Percentiles rank a stretch among this genome's conserved stretches.
Conservation (phyloP, 345 rosid genomes). For the Lagerstroemia speciosa region DNA sequence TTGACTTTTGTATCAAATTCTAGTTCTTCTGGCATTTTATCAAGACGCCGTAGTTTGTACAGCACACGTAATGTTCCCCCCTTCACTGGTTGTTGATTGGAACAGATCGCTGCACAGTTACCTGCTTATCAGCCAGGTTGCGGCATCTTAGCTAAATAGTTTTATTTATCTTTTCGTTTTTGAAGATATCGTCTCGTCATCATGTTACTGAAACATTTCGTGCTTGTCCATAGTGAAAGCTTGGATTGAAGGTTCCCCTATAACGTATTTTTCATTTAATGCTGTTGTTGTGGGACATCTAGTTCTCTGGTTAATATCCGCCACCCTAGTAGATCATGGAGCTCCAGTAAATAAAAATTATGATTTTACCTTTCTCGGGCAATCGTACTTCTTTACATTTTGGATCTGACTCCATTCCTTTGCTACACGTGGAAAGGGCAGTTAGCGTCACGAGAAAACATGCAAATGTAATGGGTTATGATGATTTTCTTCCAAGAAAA, state of each 20-base stretch:
- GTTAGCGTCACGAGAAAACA: background rate
- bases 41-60: background rate
- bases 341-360: background rate
- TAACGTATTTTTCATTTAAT: background rate
- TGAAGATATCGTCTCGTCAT: too few species aligned
- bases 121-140: too few species aligned
- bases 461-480: background rate
- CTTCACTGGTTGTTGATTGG: too few species aligned
- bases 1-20: background rate
- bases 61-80: too few species aligned
- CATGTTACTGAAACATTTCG: too few species aligned
- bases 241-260: background rate
- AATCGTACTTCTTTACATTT: too few species aligned
- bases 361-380: too few species aligned
- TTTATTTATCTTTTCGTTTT: too few species aligned
- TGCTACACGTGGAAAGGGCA: background rate
- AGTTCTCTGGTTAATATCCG: background rate
- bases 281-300: background rate
- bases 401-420: background rate
- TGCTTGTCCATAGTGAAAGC: too few species aligned
- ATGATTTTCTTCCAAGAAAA: background rate
- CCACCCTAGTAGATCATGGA: background rate
- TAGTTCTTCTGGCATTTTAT: background rate
- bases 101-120: too few species aligned
- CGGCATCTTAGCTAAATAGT: too few species aligned